A percentile compares a stretch with the other conserved stretches of the same genome.
Conservation (phyloP, 176 grass and related monocot genomes). For the Carex kokanica region DNA sequence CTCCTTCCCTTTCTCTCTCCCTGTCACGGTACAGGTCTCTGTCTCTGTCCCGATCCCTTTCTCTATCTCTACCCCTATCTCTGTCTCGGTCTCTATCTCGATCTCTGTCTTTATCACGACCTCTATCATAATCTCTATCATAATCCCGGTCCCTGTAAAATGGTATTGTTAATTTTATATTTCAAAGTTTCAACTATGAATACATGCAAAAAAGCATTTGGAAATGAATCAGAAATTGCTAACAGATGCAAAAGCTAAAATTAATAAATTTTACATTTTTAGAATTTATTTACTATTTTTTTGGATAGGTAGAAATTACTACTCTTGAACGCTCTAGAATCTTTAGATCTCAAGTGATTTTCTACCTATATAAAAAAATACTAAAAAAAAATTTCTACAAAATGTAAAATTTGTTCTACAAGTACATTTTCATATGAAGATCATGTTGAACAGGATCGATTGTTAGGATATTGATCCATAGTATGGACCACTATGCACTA, state of each 20-base stretch:
- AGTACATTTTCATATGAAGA: no score
- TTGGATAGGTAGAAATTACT: no score
- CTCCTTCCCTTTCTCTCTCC: constrained; percentile 19
- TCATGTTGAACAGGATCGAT: no score
- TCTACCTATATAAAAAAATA: no score
- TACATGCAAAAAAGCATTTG: no score
- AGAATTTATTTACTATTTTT: no score
- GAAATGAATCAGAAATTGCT: background rate
- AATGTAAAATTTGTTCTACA: no score
- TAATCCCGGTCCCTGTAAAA: constrained; percentile 20
- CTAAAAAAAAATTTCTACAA: no score
- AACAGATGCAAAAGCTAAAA: background rate
- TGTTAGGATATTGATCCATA: no score
- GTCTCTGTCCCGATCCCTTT: constrained; percentile 7
- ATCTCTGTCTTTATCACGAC: background rate
- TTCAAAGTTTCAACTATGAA: background rate
- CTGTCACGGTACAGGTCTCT: background rate
- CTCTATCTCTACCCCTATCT: background rate
- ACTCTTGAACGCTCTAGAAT: no score
- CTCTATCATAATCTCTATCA: constrained; percentile 11
- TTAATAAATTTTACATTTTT: background rate
- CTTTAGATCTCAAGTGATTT: no score
- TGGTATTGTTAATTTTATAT: background rate
- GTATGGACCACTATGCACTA: no score
- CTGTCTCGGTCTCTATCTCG: background rate